Conservation (phyloP, 2,329 filamentous ascomycete genomes). For the Phialemonium atrogriseum region DNA sequence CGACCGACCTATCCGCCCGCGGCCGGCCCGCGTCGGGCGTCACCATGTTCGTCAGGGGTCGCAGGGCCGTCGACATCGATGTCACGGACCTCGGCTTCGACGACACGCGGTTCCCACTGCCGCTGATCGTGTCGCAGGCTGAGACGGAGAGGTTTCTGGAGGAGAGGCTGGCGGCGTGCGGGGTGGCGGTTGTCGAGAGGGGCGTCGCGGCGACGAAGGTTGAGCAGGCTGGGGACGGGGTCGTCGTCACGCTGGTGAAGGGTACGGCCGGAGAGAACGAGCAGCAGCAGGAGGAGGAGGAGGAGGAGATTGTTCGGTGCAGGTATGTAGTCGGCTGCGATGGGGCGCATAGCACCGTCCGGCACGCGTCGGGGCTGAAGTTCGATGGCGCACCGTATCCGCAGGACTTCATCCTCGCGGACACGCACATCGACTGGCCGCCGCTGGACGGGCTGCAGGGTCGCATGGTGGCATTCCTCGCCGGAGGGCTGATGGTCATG, state of each 20-base stretch:
- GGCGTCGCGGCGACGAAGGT: slow-evolving; percentile 19
- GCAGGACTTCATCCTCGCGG: slow-evolving; percentile 35
- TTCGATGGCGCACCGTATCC: slow-evolving; percentile 33
- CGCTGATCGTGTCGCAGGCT: slow-evolving; percentile 24
- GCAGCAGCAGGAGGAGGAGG: not conserved
- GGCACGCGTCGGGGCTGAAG: slow-evolving; percentile 25
- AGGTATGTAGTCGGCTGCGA: slow-evolving; percentile 39
- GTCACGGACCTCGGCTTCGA: slow-evolving; percentile 20
- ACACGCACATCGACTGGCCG: slow-evolving; percentile 21
- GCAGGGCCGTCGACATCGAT: slow-evolving; percentile 20
- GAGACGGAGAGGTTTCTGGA: slow-evolving; percentile 25
- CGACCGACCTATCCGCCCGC: slow-evolving; percentile 24
- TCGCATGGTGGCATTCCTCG: slow-evolving; percentile 15
- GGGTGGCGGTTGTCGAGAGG: slow-evolving; percentile 17
- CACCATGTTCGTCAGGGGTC: slow-evolving; percentile 26
- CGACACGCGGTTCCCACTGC: slow-evolving; percentile 21
- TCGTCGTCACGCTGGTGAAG: slow-evolving; percentile 16
- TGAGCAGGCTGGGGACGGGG: slow-evolving; percentile 19
- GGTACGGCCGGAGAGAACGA: too few species aligned
- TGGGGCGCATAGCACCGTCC: slow-evolving; percentile 34
- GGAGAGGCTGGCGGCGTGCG: slow-evolving; percentile 17
- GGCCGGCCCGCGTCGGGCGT: slow-evolving; percentile 29
- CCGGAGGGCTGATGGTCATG: slow-evolving; percentile 23
- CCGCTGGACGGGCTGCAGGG: slow-evolving; percentile 5
- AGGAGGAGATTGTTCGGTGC: slow-evolving; percentile 16